Evolutionary conservation across 331 rosid genomes (phyloP).

Genomic region (Ulmus americana): DNA sequence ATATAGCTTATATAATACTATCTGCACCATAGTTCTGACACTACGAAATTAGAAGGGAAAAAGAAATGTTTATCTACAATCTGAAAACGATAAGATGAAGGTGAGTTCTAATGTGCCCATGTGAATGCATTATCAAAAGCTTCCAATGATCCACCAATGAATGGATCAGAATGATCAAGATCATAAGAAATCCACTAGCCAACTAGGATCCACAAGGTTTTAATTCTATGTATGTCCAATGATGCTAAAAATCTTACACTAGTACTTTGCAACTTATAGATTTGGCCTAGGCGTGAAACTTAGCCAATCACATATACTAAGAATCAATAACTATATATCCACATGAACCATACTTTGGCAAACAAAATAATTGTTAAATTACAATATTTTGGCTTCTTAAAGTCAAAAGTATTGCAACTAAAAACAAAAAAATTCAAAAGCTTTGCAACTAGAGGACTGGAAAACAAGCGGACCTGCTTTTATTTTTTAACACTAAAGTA

Average conservation of each 20-base stretch:
- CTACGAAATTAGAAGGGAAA: constrained; percentile 18
- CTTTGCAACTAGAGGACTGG: too few species aligned
- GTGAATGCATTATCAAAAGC: constrained; percentile 87
- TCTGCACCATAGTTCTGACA: constrained; percentile 41
- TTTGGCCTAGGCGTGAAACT: too few species aligned
- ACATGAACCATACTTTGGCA: too few species aligned
- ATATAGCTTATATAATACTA: constrained; percentile 67
- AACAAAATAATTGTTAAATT: too few species aligned
- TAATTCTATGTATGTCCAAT: constrained; percentile 77
- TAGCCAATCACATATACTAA: too few species aligned
- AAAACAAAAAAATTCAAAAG: too few species aligned
- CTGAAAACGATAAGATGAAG: constrained; percentile 19
- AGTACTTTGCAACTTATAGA: too few species aligned
- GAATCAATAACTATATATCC: too few species aligned
- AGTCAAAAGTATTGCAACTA: too few species aligned
- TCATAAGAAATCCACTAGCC: constrained; percentile 98
- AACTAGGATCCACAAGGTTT: constrained; percentile 89
- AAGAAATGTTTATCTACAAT: constrained; percentile 15
- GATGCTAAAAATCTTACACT: background rate
- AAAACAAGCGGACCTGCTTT: too few species aligned
- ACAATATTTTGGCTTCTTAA: too few species aligned
- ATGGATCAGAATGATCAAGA: constrained; percentile 88
- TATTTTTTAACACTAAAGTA: too few species aligned
- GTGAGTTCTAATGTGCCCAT: constrained; percentile 82
- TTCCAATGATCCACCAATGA: constrained; percentile 77